These are phyloP conservation scores for Solanum appendiculatum DNA, from an alignment of 257 asterid genomes.

Conservation along the genomic window DNA sequence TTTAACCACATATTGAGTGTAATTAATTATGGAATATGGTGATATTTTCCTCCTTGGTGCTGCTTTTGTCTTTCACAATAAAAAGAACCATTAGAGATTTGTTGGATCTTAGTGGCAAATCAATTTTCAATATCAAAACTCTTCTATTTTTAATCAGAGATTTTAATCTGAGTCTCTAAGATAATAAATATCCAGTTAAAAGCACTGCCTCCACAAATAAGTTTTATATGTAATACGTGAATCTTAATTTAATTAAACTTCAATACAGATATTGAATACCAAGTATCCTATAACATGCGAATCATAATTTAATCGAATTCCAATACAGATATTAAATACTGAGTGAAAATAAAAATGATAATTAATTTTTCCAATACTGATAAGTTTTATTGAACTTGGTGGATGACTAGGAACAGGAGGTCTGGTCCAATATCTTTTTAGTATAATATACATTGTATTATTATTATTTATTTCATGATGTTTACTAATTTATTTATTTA, in stretches of 20 bases:
- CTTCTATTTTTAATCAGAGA: background rate
- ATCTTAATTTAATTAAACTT: too few species aligned
- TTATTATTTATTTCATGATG: background rate
- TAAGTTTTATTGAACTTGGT: background rate
- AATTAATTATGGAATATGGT: background rate
- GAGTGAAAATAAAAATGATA: too few species aligned
- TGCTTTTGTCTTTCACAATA: background rate
- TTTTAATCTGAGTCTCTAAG: too few species aligned
- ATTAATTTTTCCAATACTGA: background rate
- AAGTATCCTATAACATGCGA: too few species aligned
- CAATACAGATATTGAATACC: too few species aligned
- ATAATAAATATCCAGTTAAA: too few species aligned
- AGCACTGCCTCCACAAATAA: too few species aligned
- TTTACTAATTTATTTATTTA: too few species aligned
- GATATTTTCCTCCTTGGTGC: background rate
- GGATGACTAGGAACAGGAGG: background rate
- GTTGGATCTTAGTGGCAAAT: background rate
- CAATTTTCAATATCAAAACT: background rate
- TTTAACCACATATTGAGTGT: background rate
- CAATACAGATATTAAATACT: too few species aligned
- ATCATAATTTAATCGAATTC: too few species aligned
- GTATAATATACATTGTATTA: background rate
- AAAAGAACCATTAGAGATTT: background rate
- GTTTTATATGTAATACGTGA: too few species aligned
- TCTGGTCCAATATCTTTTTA: background rate